These are phyloP conservation scores for Calonectria ilicicola DNA, from an alignment of 2,329 filamentous ascomycete species.

Conservation along the genomic window DNA sequence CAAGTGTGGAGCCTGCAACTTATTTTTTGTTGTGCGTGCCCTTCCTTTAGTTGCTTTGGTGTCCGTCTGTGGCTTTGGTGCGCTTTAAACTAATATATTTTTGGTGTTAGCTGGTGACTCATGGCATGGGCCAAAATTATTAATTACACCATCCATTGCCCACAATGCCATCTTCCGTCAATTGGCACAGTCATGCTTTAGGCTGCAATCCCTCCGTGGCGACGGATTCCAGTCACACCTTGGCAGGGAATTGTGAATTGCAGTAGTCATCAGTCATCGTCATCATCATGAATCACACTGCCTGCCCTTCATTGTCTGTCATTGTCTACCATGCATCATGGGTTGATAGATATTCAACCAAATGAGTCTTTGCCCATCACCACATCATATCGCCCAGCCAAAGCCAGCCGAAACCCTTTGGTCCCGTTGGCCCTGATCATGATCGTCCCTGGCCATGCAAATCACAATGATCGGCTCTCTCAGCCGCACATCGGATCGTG, in stretches of 20 bases:
- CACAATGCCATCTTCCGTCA: not conserved
- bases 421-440: no score
- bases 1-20: conserved; percentile 3
- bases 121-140: not conserved
- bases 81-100: not conserved
- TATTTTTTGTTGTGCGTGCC: conserved; percentile 1
- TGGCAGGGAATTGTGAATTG: not conserved
- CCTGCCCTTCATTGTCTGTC: no score
- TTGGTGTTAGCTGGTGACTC: conserved; percentile 18
- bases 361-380: not conserved
- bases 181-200: not conserved
- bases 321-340: not conserved
- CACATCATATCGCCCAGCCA: not conserved
- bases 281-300: no score
- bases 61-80: not conserved
- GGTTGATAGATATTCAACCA: not conserved
- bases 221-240: not conserved
- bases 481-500: not conserved
- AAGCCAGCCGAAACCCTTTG: not conserved
- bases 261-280: no score
- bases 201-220: not conserved
- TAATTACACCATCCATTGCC: not conserved
- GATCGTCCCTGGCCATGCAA: not conserved
- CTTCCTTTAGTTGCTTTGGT: not conserved
- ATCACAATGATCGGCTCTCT: not conserved